phyloP scores from a whole-genome alignment of 805 yeast species.

The Yamadazyma endophytica region DNA sequence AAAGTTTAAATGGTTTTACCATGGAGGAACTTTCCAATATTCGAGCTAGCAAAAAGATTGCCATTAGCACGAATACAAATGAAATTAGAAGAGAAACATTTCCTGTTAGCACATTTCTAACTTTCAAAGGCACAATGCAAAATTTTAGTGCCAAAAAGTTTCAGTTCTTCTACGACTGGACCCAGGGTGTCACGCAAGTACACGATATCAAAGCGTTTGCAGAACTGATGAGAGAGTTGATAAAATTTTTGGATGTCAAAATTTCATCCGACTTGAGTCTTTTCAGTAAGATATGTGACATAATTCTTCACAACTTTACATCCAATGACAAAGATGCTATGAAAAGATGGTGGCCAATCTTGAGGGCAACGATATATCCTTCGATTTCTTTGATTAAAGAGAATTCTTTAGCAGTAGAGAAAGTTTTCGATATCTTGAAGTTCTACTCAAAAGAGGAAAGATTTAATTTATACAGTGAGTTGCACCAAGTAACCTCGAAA shows the following conservation, averaged over 20 bases:
- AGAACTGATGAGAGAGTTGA: conserved; percentile 36
- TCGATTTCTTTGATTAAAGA: conserved; percentile 49
- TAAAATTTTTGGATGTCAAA: conserved; percentile 53
- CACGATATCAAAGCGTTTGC: conserved; percentile 48
- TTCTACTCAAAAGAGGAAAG: conserved; percentile 58
- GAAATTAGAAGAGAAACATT: conserved; percentile 24
- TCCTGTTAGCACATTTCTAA: conserved; percentile 14
- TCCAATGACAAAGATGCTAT: conserved; percentile 10
- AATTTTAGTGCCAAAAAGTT: conserved; percentile 20
- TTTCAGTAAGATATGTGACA: conserved; percentile 56
- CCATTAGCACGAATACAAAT: conserved; percentile 20
- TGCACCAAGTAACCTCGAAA: conserved; percentile 55
- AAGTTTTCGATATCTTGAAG: conserved; percentile 52
- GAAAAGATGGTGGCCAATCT: conserved; percentile 51
- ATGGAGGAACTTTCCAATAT: conserved; percentile 16
- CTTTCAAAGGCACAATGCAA: conserved; percentile 28
- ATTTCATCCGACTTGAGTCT: conserved; percentile 46
- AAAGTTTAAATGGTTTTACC: conserved; percentile 11
- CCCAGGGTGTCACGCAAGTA: conserved; percentile 22
- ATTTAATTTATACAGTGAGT: conserved; percentile 77
- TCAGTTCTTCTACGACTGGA: conserved; percentile 51
- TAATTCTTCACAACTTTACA: conserved; percentile 42
- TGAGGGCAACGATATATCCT: conserved; percentile 65
- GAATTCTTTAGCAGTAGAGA: conserved; percentile 58
- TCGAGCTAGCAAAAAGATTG: conserved; percentile 17